These are phyloP conservation scores for Fusarium lateritium DNA, from an alignment of 2,329 filamentous ascomycete species.

Conservation along the genomic window DNA sequence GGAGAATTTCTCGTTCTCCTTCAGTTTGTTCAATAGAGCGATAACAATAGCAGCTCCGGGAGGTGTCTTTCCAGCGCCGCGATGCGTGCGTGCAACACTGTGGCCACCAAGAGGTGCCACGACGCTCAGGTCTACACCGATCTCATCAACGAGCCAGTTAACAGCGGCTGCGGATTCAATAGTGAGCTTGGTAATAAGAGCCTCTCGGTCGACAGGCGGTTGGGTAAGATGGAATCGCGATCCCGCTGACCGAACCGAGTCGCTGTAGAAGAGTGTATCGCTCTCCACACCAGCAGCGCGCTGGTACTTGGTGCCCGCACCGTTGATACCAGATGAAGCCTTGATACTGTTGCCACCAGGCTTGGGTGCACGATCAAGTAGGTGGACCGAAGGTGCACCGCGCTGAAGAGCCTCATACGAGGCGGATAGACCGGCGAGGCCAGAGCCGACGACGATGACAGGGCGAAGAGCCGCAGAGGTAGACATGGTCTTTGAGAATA, in stretches of 20 bases:
- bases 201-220: constrained; percentile 55
- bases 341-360: constrained; percentile 77
- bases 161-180: constrained; percentile 64
- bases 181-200: constrained; percentile 65
- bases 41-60: constrained; percentile 72
- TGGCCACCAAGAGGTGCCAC: constrained; percentile 74
- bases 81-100: constrained; percentile 61
- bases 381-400: constrained; percentile 64
- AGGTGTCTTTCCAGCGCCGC: constrained; percentile 68
- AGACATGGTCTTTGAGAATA: constrained; percentile 49
- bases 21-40: constrained; percentile 66
- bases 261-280: constrained; percentile 64
- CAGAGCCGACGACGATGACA: constrained; percentile 75
- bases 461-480: constrained; percentile 39
- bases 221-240: constrained; percentile 50
- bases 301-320: constrained; percentile 72
- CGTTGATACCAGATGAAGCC: constrained; percentile 77
- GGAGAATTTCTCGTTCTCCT: constrained; percentile 64
- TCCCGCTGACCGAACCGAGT: constrained; percentile 72
- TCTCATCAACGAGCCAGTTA: constrained; percentile 69
- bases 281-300: constrained; percentile 51
- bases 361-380: constrained; percentile 72
- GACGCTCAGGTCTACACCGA: constrained; percentile 70
- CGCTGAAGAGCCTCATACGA: constrained; percentile 69
- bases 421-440: constrained; percentile 74